These are phyloP conservation scores for Monilinia polystroma DNA, from an alignment of 2,329 filamentous ascomycete species.

Conservation along the genomic window DNA sequence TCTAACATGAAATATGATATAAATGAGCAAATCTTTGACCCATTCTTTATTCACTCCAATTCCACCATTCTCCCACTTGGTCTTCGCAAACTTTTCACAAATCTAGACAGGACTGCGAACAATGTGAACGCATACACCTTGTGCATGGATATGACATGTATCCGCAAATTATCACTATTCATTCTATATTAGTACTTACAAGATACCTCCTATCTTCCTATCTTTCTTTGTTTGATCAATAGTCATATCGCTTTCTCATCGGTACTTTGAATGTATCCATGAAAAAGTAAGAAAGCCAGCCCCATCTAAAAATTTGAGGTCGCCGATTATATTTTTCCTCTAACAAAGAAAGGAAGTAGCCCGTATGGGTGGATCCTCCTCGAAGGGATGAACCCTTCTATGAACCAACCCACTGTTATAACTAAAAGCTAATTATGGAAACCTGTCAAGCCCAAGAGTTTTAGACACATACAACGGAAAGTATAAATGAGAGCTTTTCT, in stretches of 20 bases:
- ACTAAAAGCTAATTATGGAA: neutral
- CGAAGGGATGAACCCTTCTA: neutral
- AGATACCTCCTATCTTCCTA: constrained; percentile 7
- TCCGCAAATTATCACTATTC: neutral
- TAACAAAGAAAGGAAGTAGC: constrained; percentile 5
- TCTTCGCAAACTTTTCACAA: constrained; percentile 15
- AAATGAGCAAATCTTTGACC: neutral
- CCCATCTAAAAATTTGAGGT: constrained; percentile 20
- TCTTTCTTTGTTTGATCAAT: constrained; percentile 10
- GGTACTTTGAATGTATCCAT: constrained; percentile 12
- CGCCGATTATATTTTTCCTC: constrained; percentile 22
- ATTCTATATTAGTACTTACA: constrained; percentile 11
- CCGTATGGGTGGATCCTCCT: neutral
- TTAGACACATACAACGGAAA: neutral
- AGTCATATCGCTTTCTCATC: neutral
- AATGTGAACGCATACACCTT: constrained; percentile 8
- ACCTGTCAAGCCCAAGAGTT: neutral
- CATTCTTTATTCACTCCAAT: constrained; percentile 8
- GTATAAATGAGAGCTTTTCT: neutral
- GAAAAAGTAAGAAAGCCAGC: constrained; percentile 8
- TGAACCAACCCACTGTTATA: neutral
- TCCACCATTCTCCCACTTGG: constrained; percentile 1
- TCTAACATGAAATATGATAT: neutral
- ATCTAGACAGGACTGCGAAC: neutral
- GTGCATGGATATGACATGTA: constrained; percentile 14